phyloP scores from a whole-genome alignment of 139 green algal species.

The Tetraselmis striata region DNA sequence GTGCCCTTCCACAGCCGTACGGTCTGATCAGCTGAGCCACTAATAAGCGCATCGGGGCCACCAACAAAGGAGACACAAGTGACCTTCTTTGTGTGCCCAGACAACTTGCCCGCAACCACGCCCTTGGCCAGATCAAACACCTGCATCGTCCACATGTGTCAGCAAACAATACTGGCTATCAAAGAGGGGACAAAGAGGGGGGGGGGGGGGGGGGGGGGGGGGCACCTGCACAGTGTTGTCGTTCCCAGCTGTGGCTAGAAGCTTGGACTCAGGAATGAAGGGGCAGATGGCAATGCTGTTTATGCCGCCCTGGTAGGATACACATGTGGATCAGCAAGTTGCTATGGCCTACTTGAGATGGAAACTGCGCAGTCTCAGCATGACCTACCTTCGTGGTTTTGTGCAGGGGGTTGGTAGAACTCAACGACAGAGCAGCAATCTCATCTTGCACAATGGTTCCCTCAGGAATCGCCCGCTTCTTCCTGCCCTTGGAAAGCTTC shows the following conservation, averaged over 20 bases:
- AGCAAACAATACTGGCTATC: no score
- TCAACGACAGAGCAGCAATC: constrained; percentile 45
- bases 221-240: constrained; percentile 62
- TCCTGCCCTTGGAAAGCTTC: constrained; percentile 64
- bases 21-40: constrained; percentile 69
- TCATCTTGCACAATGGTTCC: constrained; percentile 38
- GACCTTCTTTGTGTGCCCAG: constrained; percentile 80
- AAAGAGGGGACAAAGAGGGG: no score
- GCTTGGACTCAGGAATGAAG: constrained; percentile 4
- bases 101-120: constrained; percentile 27
- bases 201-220: no score
- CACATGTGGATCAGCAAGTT: no score
- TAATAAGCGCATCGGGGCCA: constrained; percentile 48
- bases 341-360: no score
- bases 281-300: background rate
- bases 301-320: constrained; percentile 4
- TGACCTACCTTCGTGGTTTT: constrained; percentile 72
- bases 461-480: constrained; percentile 66
- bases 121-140: constrained; percentile 51
- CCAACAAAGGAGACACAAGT: constrained; percentile 35
- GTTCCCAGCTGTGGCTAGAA: constrained; percentile 57
- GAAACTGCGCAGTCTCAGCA: no score
- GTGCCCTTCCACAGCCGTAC: constrained; percentile 59
- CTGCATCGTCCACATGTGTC: no score
- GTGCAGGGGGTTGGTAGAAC: constrained; percentile 71